Percentiles rank a stretch among this genome's conserved stretches.
Evolutionary conservation across 257 asterid genomes (phyloP).

Genomic region (Penstemon eatonii): DNA sequence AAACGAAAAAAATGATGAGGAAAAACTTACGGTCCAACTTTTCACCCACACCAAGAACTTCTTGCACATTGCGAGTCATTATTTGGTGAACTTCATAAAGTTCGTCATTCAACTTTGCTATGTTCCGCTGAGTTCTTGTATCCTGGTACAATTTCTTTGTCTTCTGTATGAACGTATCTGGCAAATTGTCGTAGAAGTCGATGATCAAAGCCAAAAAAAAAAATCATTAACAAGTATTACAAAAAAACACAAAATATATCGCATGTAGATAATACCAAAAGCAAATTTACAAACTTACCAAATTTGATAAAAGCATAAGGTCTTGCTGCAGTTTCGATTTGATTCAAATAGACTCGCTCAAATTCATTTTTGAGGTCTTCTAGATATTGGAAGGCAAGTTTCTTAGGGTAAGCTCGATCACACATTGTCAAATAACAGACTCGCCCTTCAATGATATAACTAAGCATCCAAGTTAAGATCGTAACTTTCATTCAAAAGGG

Average conservation of each 20-base stretch:
- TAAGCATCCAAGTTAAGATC: conserved; percentile 56
- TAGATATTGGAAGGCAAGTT: conserved; percentile 87
- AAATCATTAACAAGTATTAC: background rate
- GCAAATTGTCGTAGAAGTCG: conserved; percentile 26
- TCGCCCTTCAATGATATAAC: conserved; percentile 87
- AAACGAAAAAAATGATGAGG: background rate
- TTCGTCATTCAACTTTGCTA: conserved; percentile 90
- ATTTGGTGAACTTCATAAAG: conserved; percentile 99
- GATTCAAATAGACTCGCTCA: conserved; percentile 78
- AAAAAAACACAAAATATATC: conserved; percentile 8
- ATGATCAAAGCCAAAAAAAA: background rate
- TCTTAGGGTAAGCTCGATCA: conserved; percentile 93
- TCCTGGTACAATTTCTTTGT: conserved; percentile 93
- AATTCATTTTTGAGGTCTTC: conserved; percentile 96
- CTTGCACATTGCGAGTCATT: conserved; percentile 98
- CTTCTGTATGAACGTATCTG: conserved; percentile 88
- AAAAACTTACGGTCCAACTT: conserved; percentile 87
- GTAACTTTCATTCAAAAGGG: conserved; percentile 17
- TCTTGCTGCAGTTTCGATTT: conserved; percentile 96
- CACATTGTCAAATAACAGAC: conserved; percentile 96
- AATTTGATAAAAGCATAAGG: conserved; percentile 96
- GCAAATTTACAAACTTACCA: conserved; percentile 47
- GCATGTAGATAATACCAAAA: conserved; percentile 12
- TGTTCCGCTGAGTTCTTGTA: conserved; percentile 88
- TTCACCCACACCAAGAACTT: conserved; percentile 99